These are phyloP conservation scores for Lachnellula willkommii DNA, from an alignment of 2,329 filamentous ascomycete genomes.

Conservation along the genomic window DNA sequence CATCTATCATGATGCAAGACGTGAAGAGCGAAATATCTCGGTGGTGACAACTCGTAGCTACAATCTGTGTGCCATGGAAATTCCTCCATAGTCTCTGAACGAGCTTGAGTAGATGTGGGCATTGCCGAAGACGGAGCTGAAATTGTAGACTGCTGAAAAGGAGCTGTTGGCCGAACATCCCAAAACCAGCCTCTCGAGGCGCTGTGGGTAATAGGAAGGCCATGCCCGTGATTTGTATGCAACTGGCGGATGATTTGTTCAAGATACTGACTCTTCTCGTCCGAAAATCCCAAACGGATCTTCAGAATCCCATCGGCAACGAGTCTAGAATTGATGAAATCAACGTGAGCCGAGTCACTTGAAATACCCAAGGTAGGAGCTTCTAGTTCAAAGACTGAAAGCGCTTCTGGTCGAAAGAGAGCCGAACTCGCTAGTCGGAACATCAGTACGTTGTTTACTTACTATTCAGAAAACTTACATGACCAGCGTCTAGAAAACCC, in stretches of 20 bases:
- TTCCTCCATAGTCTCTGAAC: conserved; percentile 26
- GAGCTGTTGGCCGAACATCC: conserved; percentile 25
- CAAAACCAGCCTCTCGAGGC: conserved; percentile 26
- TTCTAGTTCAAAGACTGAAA: neutral
- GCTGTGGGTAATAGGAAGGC: conserved; percentile 23
- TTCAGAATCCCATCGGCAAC: neutral
- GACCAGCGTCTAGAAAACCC: too few relatives aligned
- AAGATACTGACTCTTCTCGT: conserved; percentile 1
- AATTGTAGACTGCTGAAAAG: conserved; percentile 4
- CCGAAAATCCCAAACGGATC: neutral
- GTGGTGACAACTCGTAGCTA: conserved; percentile 24
- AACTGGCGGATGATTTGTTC: neutral
- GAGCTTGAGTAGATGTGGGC: conserved; percentile 10
- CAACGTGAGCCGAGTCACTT: neutral
- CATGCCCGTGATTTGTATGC: conserved; percentile 11
- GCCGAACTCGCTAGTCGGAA: too few relatives aligned
- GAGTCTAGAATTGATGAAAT: neutral
- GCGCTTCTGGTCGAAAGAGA: too few relatives aligned
- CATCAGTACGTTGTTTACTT: too few relatives aligned
- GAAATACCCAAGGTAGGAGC: neutral
- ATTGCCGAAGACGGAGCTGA: neutral
- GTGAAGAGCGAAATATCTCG: conserved; percentile 28
- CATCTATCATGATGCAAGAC: conserved; percentile 24
- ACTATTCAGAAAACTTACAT: too few relatives aligned
- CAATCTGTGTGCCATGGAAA: conserved; percentile 33